Conservation (phyloP, 2,329 filamentous ascomycete genomes). For the Pseudogymnoascus sp. region DNA sequence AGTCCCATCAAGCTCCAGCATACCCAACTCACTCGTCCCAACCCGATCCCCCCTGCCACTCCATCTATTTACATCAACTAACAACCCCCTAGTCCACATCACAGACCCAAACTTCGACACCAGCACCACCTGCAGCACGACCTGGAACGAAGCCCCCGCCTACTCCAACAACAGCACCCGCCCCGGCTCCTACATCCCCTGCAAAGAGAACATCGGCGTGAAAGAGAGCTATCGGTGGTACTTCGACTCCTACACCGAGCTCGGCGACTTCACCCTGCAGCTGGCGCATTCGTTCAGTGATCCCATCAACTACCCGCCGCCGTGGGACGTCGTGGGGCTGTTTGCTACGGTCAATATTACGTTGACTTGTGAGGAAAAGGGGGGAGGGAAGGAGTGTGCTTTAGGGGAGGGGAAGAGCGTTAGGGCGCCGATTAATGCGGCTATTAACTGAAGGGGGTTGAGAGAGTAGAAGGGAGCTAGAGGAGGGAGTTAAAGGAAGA, state of each 20-base stretch:
- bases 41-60: not conserved
- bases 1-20: not conserved
- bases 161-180: conserved; percentile 10
- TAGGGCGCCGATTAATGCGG: no score
- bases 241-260: conserved; percentile 15
- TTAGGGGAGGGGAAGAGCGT: no score
- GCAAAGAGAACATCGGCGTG: not conserved
- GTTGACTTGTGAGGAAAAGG: no score
- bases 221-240: conserved; percentile 18
- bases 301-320: not conserved
- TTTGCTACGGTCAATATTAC: not conserved
- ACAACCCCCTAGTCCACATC: no score
- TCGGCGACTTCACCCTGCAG: conserved; percentile 16
- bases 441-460: no score
- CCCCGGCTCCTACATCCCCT: conserved; percentile 16
- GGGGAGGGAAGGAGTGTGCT: no score
- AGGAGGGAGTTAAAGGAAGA: no score
- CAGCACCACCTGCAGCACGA: conserved; percentile 18
- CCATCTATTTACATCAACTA: no score
- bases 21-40: not conserved
- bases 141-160: conserved; percentile 15
- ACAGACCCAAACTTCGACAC: conserved; percentile 24
- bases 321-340: not conserved
- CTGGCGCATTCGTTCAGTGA: conserved; percentile 20
- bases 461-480: no score